Evolutionary conservation across 306 rosid genomes (phyloP).

Genomic region (Citrullus mucosospermus): DNA sequence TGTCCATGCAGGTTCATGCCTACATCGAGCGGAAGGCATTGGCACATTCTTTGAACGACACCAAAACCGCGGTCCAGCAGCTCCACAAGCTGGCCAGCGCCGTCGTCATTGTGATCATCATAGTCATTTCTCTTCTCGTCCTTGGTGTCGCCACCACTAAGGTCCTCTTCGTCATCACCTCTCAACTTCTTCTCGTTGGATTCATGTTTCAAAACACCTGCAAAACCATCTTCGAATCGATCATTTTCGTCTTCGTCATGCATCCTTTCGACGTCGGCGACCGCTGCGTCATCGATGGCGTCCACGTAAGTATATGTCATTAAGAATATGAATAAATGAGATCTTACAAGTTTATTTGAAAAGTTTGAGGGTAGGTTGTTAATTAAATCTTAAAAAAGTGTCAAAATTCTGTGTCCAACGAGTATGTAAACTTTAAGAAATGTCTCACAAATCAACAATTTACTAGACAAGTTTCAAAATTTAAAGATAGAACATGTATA

Average conservation of each 20-base stretch:
- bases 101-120: constrained; percentile 22
- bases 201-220: constrained; percentile 48
- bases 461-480: too few species aligned
- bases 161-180: constrained; percentile 36
- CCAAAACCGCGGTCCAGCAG: constrained; percentile 40
- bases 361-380: too few species aligned
- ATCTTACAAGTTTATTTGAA: too few species aligned
- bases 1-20: constrained; percentile 20
- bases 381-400: too few species aligned
- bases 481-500: too few species aligned
- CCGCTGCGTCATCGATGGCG: constrained; percentile 28
- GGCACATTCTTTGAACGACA: constrained; percentile 38
- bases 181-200: constrained; percentile 36
- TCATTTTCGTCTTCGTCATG: constrained; percentile 45
- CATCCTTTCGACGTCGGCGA: constrained; percentile 45
- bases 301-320: constrained; percentile 13
- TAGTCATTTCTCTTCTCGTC: constrained; percentile 26
- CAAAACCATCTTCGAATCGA: constrained; percentile 40
- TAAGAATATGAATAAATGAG: neutral
- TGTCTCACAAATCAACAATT: too few species aligned
- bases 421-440: too few species aligned
- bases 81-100: constrained; percentile 46
- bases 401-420: too few species aligned
- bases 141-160: constrained; percentile 40
- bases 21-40: constrained; percentile 35